Percentiles rank a stretch among this genome's conserved stretches.
Evolutionary conservation across 2,329 filamentous ascomycete genomes (phyloP).

Genomic region (Xylariaceae sp.): DNA sequence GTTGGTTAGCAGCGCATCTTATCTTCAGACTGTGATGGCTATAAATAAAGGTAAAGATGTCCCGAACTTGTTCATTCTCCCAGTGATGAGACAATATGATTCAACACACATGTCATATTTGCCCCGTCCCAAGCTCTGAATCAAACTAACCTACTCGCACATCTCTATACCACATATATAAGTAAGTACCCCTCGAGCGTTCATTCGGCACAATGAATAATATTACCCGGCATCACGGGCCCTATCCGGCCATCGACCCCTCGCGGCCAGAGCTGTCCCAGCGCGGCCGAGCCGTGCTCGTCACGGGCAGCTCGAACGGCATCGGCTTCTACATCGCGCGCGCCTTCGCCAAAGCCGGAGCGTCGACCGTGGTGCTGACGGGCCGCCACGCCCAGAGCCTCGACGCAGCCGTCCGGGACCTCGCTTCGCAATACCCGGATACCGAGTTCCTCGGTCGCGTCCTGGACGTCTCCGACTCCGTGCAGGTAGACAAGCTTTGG

Average conservation of each 20-base stretch:
- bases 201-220: no score
- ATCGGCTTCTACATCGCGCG: slow-evolving; percentile 61
- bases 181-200: no score
- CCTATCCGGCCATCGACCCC: slow-evolving; percentile 36
- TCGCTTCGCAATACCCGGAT: slow-evolving; percentile 13
- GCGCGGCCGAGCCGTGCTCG: slow-evolving; percentile 49
- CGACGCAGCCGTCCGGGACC: slow-evolving; percentile 23
- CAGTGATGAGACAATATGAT: no score
- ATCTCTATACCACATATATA: no score
- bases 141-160: no score
- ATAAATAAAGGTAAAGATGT: no score
- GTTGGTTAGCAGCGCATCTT: no score
- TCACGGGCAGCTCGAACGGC: slow-evolving; percentile 61
- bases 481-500: slow-evolving; percentile 15
- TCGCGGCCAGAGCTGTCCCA: slow-evolving; percentile 35
- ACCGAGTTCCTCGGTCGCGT: slow-evolving; percentile 23
- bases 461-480: slow-evolving; percentile 21
- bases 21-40: no score
- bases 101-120: no score
- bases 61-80: no score
- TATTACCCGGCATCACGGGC: no score
- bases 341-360: slow-evolving; percentile 43
- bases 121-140: no score
- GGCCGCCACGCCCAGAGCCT: slow-evolving; percentile 33
- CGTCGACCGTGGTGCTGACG: slow-evolving; percentile 34